A percentile compares a stretch with the other conserved stretches of the same genome.
Evolutionary conservation across 1,284 basidiomycete genomes (phyloP).

Genomic region (Malassezia sp.): DNA sequence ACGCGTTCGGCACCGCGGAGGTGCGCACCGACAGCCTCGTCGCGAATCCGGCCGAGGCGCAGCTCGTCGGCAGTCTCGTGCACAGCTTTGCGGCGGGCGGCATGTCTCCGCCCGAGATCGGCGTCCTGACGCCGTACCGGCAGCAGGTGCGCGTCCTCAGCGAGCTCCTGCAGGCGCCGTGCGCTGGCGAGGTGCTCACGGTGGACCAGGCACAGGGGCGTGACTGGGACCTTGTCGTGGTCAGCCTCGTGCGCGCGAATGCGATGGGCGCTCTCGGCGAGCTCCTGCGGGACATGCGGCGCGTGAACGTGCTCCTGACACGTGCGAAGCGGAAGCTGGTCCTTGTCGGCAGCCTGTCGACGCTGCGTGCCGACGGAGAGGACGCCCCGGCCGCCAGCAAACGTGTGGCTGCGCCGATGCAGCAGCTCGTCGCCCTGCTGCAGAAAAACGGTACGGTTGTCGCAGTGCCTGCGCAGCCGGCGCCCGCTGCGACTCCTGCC

Average conservation of each 20-base stretch:
- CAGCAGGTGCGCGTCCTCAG: conserved; percentile 67
- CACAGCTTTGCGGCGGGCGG: conserved; percentile 60
- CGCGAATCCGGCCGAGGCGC: conserved; percentile 72
- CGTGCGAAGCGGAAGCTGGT: conserved; percentile 52
- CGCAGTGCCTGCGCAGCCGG: conserved; percentile 4
- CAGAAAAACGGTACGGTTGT: conserved; percentile 6
- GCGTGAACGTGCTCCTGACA: conserved; percentile 39
- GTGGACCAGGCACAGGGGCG: conserved; percentile 89
- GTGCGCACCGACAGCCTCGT: conserved; percentile 73
- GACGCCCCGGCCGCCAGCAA: too few species aligned
- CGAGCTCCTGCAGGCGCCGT: conserved; percentile 63
- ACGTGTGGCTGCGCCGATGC: too few species aligned
- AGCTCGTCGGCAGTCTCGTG: conserved; percentile 54
- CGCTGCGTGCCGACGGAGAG: conserved; percentile 14
- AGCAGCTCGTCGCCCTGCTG: conserved; percentile 13
- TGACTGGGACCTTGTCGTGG: conserved; percentile 52
- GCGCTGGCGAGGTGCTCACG: conserved; percentile 63
- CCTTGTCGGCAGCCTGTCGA: conserved; percentile 25
- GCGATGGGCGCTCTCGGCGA: conserved; percentile 14
- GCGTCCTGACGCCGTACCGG: conserved; percentile 78
- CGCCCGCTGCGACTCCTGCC: not conserved
- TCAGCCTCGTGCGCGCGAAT: conserved; percentile 34
- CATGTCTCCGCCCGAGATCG: conserved; percentile 61
- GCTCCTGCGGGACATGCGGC: conserved; percentile 29
- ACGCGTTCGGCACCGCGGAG: conserved; percentile 59